Conservation (phyloP, 2,329 filamentous ascomycete genomes). For the Epichloe amarillans region DNA sequence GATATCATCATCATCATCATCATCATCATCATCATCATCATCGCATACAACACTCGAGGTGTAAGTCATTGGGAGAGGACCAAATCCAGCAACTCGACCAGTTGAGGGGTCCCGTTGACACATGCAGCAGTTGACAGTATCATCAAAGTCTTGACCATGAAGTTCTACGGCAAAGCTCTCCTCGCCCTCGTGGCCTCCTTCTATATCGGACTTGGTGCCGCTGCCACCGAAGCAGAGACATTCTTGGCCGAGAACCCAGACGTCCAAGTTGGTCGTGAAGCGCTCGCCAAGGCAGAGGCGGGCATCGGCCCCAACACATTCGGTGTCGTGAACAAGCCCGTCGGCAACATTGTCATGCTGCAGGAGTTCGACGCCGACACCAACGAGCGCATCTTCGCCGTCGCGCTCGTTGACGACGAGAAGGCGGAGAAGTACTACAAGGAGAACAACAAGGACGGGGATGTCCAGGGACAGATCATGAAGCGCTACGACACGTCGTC, state of each 20-base stretch:
- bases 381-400: slow-evolving; percentile 7
- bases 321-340: slow-evolving; percentile 8
- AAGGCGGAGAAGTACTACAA: slow-evolving; percentile 7
- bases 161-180: slow-evolving; percentile 1
- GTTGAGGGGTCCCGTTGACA: too few relatives aligned
- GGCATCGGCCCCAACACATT: slow-evolving; percentile 7
- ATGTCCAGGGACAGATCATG: not conserved
- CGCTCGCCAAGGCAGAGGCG: slow-evolving; percentile 4
- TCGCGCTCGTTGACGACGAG: slow-evolving; percentile 7
- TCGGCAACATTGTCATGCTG: slow-evolving; percentile 6
- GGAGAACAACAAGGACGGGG: slow-evolving; percentile 5
- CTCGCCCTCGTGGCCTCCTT: not conserved
- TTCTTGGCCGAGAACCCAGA: slow-evolving; percentile 8
- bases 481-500: slow-evolving; percentile 1
- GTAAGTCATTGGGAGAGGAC: too few relatives aligned
- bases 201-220: not conserved
- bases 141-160: not conserved
- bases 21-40: too few relatives aligned
- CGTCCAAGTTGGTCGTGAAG: slow-evolving; percentile 7
- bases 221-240: not conserved
- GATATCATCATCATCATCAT: too few relatives aligned
- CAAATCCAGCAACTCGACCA: too few relatives aligned
- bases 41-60: too few relatives aligned
- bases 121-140: too few relatives aligned
- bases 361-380: slow-evolving; percentile 9